These are phyloP conservation scores for Zea luxurians DNA, from an alignment of 176 grass and related monocot species.

Conservation along the genomic window DNA sequence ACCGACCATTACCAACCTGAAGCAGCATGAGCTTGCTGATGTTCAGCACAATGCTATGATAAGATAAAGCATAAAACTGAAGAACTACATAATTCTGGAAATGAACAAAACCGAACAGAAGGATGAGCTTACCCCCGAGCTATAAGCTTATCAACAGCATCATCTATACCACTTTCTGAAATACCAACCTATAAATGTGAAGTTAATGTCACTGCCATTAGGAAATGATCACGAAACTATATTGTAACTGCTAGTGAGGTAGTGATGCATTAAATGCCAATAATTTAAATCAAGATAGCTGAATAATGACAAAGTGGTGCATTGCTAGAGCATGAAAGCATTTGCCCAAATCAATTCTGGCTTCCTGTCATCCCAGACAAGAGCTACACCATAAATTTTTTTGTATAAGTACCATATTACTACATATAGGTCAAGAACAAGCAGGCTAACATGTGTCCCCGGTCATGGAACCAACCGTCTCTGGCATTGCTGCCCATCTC, in stretches of 20 bases:
- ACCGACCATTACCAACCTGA: neutral
- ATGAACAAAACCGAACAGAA: slow-evolving; percentile 11
- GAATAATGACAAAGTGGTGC: neutral
- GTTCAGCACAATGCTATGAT: slow-evolving; percentile 20
- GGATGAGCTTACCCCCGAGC: slow-evolving; percentile 67
- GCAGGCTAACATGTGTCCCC: neutral
- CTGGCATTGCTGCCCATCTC: neutral
- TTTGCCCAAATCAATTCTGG: neutral
- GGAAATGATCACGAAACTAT: slow-evolving; percentile 16
- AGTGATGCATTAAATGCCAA: slow-evolving; percentile 16
- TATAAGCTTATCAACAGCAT: slow-evolving; percentile 78
- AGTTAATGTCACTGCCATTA: slow-evolving; percentile 20
- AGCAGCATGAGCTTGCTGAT: slow-evolving; percentile 21
- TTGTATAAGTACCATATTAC: slow-evolving; percentile 19
- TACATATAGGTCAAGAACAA: neutral
- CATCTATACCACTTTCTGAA: slow-evolving; percentile 87
- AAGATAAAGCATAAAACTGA: slow-evolving; percentile 7
- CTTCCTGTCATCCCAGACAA: neutral
- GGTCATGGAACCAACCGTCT: neutral
- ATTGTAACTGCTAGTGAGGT: neutral
- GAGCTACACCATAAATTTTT: slow-evolving; percentile 3
- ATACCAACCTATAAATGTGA: slow-evolving; percentile 79
- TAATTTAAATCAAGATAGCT: slow-evolving; percentile 18
- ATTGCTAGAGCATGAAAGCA: slow-evolving; percentile 16
- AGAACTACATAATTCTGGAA: slow-evolving; percentile 20